Base-by-base conservation (phyloP, 2,329 filamentous ascomycete species). In the Nectriaceae sp. region DNA sequence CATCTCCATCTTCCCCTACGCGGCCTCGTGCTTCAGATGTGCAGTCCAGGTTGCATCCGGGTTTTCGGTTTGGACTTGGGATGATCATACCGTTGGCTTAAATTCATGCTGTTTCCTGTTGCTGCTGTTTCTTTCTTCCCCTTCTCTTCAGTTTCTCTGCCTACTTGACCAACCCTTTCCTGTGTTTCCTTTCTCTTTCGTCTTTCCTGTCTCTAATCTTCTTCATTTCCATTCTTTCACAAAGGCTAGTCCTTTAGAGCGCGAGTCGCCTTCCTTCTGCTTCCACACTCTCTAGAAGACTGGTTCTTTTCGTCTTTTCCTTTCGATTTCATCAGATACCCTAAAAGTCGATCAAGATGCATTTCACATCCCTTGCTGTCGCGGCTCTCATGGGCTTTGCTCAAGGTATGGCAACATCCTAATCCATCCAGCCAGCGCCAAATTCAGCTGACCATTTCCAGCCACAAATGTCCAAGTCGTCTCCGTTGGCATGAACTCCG, bases 401-500 rank as follows among this genome's bases (percentile, higher is more conserved):
- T 49, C 71, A 75, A 61, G 75, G 75, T 77, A 71, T 35, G 70
- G 55, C 15, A 16, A 15, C 11, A 20, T 19, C 15, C 11, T 16
- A n/a, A n/a, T 16, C 5, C 8, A 10, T 18, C 16, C 3, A 3
- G 5, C 11, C 5, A 8, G 15, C n/a, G 13, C 15, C n/a, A n/a
- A n/a, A n/a, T n/a, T n/a, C 4, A 10, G 35, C 52, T 54, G 24
- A 63, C 46, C 18, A 63, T 8, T 1, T 35, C 4, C 38, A 72
- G 70, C 69, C 42, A 50, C 67, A 44, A 52, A 71, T 21, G 78
- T 84, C 31, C 84, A 88, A 60, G 80, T 86, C 49, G 82, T 90
- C 46, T 79, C 81, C 54, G 88, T 91, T 48, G 80, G 80, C 53
- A 68, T 71, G 57, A 73, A 67, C 52, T 71, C 62, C 20, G 70